Percentiles rank a stretch among this genome's conserved stretches.
Conservation (phyloP, 2,329 filamentous ascomycete species). For the Diaporthe batatas region DNA sequence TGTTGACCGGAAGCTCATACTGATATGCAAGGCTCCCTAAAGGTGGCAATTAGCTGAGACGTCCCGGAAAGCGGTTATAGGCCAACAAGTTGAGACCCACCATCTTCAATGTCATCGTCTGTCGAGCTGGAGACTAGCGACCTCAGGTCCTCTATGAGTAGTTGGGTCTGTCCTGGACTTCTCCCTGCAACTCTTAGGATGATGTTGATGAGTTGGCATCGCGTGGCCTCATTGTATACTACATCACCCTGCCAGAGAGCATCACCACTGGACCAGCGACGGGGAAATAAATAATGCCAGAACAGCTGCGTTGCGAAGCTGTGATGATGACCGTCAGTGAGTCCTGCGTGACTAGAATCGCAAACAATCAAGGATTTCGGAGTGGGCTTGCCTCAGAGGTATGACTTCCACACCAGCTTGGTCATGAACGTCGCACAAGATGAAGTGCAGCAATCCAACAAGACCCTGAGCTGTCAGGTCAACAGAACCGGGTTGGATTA, state of each 20-base stretch:
- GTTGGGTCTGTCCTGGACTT: conserved; percentile 60
- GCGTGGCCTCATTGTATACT: conserved; percentile 38
- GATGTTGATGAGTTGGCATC: conserved; percentile 58
- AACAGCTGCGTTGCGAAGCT: conserved; percentile 65
- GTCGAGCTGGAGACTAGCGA: conserved; percentile 60
- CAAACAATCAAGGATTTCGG: neutral
- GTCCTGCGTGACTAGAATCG: neutral
- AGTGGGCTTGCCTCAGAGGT: conserved; percentile 41
- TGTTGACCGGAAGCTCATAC: conserved; percentile 69
- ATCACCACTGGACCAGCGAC: conserved; percentile 47
- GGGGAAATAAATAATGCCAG: conserved; percentile 75
- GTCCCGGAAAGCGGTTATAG: too few species aligned
- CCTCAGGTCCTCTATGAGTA: conserved; percentile 65
- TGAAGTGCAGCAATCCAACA: conserved; percentile 51
- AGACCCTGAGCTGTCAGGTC: conserved; percentile 56
- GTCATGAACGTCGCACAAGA: conserved; percentile 46
- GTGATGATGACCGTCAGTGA: conserved; percentile 38
- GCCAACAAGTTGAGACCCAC: conserved; percentile 47
- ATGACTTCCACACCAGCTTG: conserved; percentile 39
- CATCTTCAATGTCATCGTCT: conserved; percentile 57
- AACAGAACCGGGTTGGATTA: conserved; percentile 53
- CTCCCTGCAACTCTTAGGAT: conserved; percentile 69
- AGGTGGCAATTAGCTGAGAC: neutral
- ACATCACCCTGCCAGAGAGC: conserved; percentile 37
- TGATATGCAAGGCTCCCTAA: conserved; percentile 62